phyloP scores from a whole-genome alignment of 257 asterid genomes.

The Verbena officinalis region DNA sequence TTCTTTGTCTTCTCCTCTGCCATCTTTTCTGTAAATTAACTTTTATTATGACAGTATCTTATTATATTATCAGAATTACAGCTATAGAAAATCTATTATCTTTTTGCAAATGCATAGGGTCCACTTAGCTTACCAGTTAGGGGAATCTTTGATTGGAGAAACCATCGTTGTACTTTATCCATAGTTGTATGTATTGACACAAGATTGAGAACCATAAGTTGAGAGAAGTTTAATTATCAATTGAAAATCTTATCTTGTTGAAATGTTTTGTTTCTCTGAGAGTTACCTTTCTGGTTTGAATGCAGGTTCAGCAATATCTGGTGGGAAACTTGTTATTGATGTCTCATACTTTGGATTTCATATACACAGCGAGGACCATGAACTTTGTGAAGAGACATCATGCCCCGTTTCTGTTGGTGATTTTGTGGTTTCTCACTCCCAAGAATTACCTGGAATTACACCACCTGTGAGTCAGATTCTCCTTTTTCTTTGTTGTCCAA shows the following conservation, averaged over 20 bases:
- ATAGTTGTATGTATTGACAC: not conserved
- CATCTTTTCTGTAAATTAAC: no score
- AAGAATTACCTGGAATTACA: conserved; percentile 71
- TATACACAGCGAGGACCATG: conserved; percentile 54
- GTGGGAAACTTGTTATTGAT: conserved; percentile 70
- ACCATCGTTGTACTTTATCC: not conserved
- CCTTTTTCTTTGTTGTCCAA: not conserved
- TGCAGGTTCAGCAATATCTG: conserved; percentile 62
- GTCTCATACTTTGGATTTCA: conserved; percentile 57
- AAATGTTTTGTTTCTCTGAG: conserved; percentile 13
- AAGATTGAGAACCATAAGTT: not conserved
- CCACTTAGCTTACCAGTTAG: not conserved
- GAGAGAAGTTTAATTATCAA: not conserved
- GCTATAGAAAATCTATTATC: no score
- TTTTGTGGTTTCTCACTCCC: conserved; percentile 72
- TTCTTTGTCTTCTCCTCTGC: no score
- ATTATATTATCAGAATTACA: no score
- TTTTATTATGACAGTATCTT: no score
- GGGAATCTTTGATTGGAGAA: not conserved
- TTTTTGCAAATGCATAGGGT: not conserved
- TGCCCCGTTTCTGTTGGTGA: conserved; percentile 81
- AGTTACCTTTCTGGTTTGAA: not conserved
- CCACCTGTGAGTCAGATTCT: conserved; percentile 71
- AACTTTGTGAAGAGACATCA: conserved; percentile 73
- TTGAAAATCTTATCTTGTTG: not conserved